Percentiles rank a stretch among this genome's conserved stretches.
phyloP scores from a whole-genome alignment of 768 basidiomycete genomes.

The Cystofilobasidium bisporidii region DNA sequence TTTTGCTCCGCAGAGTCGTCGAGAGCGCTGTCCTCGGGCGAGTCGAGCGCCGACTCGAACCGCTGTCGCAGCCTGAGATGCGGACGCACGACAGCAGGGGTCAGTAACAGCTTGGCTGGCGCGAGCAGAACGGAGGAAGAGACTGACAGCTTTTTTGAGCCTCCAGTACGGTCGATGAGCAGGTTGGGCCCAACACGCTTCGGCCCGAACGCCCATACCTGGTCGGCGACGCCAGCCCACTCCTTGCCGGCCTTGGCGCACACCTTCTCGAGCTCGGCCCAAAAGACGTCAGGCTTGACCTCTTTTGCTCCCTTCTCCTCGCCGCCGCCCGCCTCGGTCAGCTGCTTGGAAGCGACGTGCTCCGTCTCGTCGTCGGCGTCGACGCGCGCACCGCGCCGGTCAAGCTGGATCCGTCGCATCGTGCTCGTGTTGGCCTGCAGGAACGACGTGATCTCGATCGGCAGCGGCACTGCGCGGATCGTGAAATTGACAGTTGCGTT shows the following conservation, averaged over 20 bases:
- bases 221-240: slow-evolving; percentile 63
- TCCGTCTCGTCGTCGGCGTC: slow-evolving; percentile 32
- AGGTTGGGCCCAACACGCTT: slow-evolving; percentile 76
- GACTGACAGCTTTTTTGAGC: slow-evolving; percentile 37
- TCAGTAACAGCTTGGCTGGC: background rate
- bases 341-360: slow-evolving; percentile 27
- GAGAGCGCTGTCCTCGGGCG: background rate
- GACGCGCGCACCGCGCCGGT: slow-evolving; percentile 40
- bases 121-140: background rate
- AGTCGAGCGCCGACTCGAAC: slow-evolving; percentile 17
- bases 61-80: slow-evolving; percentile 7
- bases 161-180: slow-evolving; percentile 56
- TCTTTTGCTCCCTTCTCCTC: slow-evolving; percentile 48
- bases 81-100: background rate
- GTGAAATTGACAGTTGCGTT: slow-evolving; percentile 69
- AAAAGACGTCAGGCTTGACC: slow-evolving; percentile 66
- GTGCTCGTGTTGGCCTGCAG: slow-evolving; percentile 60
- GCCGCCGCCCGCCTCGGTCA: slow-evolving; percentile 21
- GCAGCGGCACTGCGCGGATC: slow-evolving; percentile 72
- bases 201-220: slow-evolving; percentile 86
- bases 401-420: slow-evolving; percentile 55
- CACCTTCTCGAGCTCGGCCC: slow-evolving; percentile 56
- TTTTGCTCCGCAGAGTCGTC: background rate
- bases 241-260: slow-evolving; percentile 62
- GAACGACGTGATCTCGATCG: slow-evolving; percentile 60